Base-by-base conservation (phyloP, 371 early-diverging fungal genomes). In the Lichtheimia corymbifera region DNA sequence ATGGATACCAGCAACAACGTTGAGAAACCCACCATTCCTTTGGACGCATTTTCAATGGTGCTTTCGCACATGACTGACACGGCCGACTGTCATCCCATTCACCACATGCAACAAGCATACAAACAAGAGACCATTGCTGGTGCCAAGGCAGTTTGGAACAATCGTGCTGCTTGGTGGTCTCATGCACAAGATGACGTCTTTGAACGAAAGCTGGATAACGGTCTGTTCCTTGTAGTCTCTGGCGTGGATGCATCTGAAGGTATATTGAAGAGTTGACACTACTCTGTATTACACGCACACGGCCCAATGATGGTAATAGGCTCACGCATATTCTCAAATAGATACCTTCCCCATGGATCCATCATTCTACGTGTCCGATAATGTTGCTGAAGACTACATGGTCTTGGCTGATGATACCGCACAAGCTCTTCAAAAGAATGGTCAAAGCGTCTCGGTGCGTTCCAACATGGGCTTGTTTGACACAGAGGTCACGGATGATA, bases 341-440 rank as follows among this genome's bases (percentile, higher is more conserved):
- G 67, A 44, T 30, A 55, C 70, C 53, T 27, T 72, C 18, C 53
- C 68, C 49, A 17, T 20, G 47, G 66, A 73, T 5, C 60, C 79
- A 54, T 58, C 76, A 13, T 67, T 74, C 42, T 74, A 68, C 59
- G 76, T 79, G 18, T 61, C 66, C 17, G 72, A 67, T 45, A 67
- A 79, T 49, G 58, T 66, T 27, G 42, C 71, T 45, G 53, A 68
- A 40, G 61, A 68, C 27, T 79, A 64, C 56, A 61, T 53, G 27
- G 60, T 64, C 28, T 51, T 79, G 40, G 67, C 65, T 15, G 57
- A 73, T 22, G 59, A 71, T 25, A 65, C 58, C 20, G 67, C 62
- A 20, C 50, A 64, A 5, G 58, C 65, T 20, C 61, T 65, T 13
- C 45, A 59, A 11, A 53, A 60, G 24, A 49, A 56, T 15, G 55